Percentiles rank a stretch among this genome's conserved stretches.
Evolutionary conservation across 306 rosid genomes (phyloP).

Genomic region (Quercus glauca): DNA sequence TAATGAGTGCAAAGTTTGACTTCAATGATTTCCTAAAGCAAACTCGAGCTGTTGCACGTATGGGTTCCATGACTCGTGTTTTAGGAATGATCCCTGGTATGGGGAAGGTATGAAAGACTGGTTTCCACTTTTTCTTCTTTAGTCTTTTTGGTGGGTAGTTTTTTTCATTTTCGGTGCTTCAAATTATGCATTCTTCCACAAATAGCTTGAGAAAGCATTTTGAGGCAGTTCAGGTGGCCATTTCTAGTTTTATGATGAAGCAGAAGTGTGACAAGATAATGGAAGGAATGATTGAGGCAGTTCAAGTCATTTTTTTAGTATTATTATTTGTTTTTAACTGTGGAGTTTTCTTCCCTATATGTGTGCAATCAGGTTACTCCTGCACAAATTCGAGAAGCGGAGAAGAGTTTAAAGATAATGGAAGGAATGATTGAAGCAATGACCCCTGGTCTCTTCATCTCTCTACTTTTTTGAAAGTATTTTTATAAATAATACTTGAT

Average conservation of each 20-base stretch:
- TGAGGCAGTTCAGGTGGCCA: neutral
- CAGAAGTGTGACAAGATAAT: neutral
- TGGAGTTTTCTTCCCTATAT: slow-evolving; percentile 3
- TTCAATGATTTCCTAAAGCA: slow-evolving; percentile 97
- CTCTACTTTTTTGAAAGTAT: slow-evolving; percentile 10
- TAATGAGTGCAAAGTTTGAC: slow-evolving; percentile 96
- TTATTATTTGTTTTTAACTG: neutral
- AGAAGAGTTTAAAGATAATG: slow-evolving; percentile 82
- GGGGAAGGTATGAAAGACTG: slow-evolving; percentile 68
- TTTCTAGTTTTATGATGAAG: slow-evolving; percentile 6
- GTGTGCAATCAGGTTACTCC: slow-evolving; percentile 76
- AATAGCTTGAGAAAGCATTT: neutral
- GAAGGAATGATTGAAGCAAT: slow-evolving; percentile 96
- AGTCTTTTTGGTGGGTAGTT: neutral
- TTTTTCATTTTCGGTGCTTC: neutral
- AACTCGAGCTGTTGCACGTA: slow-evolving; percentile 88
- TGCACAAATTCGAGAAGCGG: slow-evolving; percentile 97
- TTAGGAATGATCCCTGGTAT: slow-evolving; percentile 99
- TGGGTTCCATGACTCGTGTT: slow-evolving; percentile 99
- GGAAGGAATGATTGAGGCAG: neutral
- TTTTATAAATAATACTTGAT: slow-evolving; percentile 5
- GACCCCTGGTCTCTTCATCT: slow-evolving; percentile 71
- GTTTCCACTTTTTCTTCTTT: neutral
- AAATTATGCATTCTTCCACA: neutral
- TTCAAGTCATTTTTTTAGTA: neutral